phyloP scores from a whole-genome alignment of 371 early-diverging fungal genomes.

The Entomophthora muscae region DNA sequence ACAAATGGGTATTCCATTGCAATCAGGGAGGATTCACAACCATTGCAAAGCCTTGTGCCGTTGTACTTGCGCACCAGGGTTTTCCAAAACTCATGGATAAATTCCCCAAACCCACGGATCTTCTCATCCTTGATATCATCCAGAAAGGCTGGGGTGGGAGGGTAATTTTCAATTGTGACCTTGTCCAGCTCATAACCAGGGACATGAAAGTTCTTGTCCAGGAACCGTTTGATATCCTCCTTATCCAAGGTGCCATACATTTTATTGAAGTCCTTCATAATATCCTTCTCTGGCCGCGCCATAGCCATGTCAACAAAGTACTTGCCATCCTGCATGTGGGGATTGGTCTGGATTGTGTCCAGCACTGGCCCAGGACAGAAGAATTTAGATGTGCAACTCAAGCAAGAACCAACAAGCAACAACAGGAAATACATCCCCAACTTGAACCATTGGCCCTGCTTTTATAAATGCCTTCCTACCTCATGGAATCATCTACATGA shows the following conservation, averaged over 20 bases:
- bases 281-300: conserved; percentile 25
- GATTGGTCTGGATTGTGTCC: not conserved
- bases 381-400: not conserved
- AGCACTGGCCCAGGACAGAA: not conserved
- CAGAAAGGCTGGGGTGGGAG: conserved; percentile 24
- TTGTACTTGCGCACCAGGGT: conserved; percentile 27
- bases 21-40: conserved; percentile 31
- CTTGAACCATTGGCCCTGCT: not conserved
- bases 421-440: not conserved
- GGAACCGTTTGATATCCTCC: conserved; percentile 26
- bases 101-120: conserved; percentile 27
- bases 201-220: conserved; percentile 33
- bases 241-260: conserved; percentile 25
- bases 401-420: not conserved
- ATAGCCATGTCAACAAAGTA: conserved; percentile 38
- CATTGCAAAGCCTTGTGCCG: conserved; percentile 27
- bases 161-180: conserved; percentile 15
- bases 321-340: not conserved
- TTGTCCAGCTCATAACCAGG: conserved; percentile 23
- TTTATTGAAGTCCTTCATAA: conserved; percentile 27
- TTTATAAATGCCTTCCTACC: not conserved
- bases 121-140: conserved; percentile 21
- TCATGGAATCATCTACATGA: not conserved
- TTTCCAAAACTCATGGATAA: conserved; percentile 34
- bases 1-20: conserved; percentile 45